Conservation (phyloP, 768 basidiomycete species). For the Piloderma croceum region DNA sequence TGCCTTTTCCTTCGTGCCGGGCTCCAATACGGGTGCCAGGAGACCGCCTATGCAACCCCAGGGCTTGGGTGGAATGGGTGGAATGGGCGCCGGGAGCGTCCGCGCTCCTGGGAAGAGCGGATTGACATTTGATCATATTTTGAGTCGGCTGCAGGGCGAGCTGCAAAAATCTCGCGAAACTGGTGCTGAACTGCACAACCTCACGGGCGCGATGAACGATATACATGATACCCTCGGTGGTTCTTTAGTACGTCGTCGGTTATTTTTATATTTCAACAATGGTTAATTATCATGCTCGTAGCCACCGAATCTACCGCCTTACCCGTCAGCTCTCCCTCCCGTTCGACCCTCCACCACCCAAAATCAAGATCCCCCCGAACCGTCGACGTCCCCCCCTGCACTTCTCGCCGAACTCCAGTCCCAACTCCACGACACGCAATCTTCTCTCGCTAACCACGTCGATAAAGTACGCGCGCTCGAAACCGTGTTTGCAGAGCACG, state of each 20-base stretch:
- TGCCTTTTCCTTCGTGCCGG: slow-evolving; percentile 15
- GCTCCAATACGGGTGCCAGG: slow-evolving; percentile 39
- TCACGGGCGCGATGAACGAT: slow-evolving; percentile 80
- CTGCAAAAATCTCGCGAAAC: slow-evolving; percentile 96
- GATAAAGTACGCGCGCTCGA: slow-evolving; percentile 84
- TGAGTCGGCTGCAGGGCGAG: slow-evolving; percentile 84
- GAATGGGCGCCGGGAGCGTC: slow-evolving; percentile 69
- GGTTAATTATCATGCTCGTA: slow-evolving; percentile 23
- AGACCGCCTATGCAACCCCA: slow-evolving; percentile 55
- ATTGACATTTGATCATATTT: slow-evolving; percentile 86
- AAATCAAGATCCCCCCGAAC: not conserved
- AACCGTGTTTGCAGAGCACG: slow-evolving; percentile 76
- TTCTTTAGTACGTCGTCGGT: slow-evolving; percentile 49
- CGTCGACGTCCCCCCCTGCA: slow-evolving; percentile 12
- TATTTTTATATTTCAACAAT: slow-evolving; percentile 1
- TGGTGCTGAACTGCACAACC: slow-evolving; percentile 72
- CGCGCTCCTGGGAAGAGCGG: slow-evolving; percentile 78
- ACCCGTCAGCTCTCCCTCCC: slow-evolving; percentile 61
- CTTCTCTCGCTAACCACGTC: slow-evolving; percentile 67
- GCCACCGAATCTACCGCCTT: slow-evolving; percentile 59
- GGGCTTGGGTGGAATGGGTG: slow-evolving; percentile 65
- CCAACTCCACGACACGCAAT: slow-evolving; percentile 82
- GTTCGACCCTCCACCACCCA: slow-evolving; percentile 38
- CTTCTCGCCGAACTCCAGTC: slow-evolving; percentile 64
- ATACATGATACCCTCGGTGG: slow-evolving; percentile 90